Evolutionary conservation across 495 filamentous ascomycete genomes (phyloP).

Genomic region (Recurvomyces mirabilis): DNA sequence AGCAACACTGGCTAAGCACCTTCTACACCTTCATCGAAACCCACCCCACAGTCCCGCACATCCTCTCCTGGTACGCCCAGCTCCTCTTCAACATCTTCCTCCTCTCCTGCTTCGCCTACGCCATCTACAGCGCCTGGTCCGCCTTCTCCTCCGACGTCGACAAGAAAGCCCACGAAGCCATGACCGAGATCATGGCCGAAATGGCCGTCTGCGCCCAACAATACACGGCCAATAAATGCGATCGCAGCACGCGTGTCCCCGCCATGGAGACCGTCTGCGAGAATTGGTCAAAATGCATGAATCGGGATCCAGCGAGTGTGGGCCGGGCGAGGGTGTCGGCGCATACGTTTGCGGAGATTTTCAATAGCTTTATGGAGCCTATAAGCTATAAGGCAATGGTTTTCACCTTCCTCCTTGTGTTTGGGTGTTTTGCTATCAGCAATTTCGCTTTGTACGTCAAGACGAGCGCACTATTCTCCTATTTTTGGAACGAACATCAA

Average conservation of each 20-base stretch:
- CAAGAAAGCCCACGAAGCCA: conserved; percentile 52
- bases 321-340: conserved; percentile 57
- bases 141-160: conserved; percentile 69
- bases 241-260: conserved; percentile 46
- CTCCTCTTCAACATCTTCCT: conserved; percentile 68
- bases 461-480: neutral
- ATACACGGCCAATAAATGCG: conserved; percentile 65
- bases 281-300: conserved; percentile 80
- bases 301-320: conserved; percentile 53
- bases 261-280: conserved; percentile 62
- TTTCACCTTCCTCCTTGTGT: conserved; percentile 43
- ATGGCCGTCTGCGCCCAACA: conserved; percentile 59
- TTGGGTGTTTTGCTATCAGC: conserved; percentile 44
- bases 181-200: conserved; percentile 52
- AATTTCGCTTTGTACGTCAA: conserved; percentile 45
- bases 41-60: conserved; percentile 75
- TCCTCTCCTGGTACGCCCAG: conserved; percentile 76
- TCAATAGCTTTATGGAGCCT: conserved; percentile 59
- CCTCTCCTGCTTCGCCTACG: conserved; percentile 52
- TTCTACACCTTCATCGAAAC: conserved; percentile 60
- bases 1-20: conserved; percentile 34
- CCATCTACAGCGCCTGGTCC: conserved; percentile 56
- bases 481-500: neutral
- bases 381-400: conserved; percentile 63
- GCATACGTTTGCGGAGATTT: conserved; percentile 71